Evolutionary conservation across 2,329 filamentous ascomycete species (phyloP), one percentile per base, ranked within the genome.

Genomic region (Trichoderma guizhouense): DNA sequence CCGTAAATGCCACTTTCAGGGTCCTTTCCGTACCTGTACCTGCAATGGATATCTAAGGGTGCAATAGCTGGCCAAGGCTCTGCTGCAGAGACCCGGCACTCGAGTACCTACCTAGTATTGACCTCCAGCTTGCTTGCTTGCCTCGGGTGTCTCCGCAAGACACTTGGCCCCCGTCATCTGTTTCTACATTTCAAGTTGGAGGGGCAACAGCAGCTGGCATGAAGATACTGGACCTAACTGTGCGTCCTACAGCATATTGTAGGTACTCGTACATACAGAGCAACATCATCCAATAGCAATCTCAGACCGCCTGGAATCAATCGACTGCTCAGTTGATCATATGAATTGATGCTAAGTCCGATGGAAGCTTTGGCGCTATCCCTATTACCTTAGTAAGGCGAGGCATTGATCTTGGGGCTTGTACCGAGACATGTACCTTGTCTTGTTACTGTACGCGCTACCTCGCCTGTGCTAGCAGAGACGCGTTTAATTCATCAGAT

Each of bases 181-280:
- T 67, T 58, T 58, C 64, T 47, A 21, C 63, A 61, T 24, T 36
- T 47, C 64, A 2, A 43, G 57, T 69, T 53, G 67, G 67, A 62
- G 57, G 67, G 67, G 67, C 14, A 61, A 69, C 39, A 60, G n/a
- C 57, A 32, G 39, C 57, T 69, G 67, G 66, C 28, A 61, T 61
- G 67, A 21, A 53, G n/a, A 53, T 24, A 3, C 21, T 43, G 39
- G 7, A 43, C 39, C 3, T 18, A 43, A n/a, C 18, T n/a, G 39
- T n/a, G 15, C 18, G 3, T 43, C 39, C 39, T 3, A 43, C 15
- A n/a, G 39, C 39, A 43, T 43, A 18, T 2, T 14, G 34, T 36
- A 36, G n/a, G n/a, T 34, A 34, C 11, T 34, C 32, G 32, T 34
- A 39, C 36, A 39, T 18, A 39, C 15, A 47, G 18, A n/a, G 43